These are phyloP conservation scores for Verbascum thapsus DNA, from an alignment of 257 asterid genomes.

Conservation along the genomic window DNA sequence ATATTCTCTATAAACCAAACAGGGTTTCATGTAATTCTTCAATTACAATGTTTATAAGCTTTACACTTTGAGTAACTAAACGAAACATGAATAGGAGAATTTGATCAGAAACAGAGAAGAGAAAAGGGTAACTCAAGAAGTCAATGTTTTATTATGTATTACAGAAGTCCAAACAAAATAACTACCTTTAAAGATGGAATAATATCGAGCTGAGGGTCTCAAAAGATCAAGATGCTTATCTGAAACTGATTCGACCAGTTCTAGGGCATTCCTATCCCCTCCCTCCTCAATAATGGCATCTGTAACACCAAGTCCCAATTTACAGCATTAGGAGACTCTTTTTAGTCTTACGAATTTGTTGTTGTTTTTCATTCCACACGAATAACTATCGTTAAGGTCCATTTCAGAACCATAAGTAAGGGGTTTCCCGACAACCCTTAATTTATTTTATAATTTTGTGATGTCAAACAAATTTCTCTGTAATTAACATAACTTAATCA, in stretches of 20 bases:
- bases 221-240: conserved; percentile 94
- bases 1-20: background rate
- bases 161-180: conserved; percentile 32
- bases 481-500: background rate
- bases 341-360: conserved; percentile 16
- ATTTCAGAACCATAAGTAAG: too few species aligned
- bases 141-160: conserved; percentile 9
- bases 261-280: conserved; percentile 66
- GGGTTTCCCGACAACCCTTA: too few species aligned
- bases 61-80: conserved; percentile 1
- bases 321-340: conserved; percentile 35
- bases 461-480: background rate
- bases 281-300: conserved; percentile 79
- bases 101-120: background rate
- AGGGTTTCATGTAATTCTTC: background rate
- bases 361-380: conserved; percentile 7
- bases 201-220: conserved; percentile 91
- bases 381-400: too few species aligned
- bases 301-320: conserved; percentile 62
- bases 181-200: conserved; percentile 82
- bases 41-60: conserved; percentile 3
- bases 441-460: too few species aligned
- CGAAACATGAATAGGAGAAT: conserved; percentile 5
- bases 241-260: conserved; percentile 76
- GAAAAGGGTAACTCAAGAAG: background rate